phyloP scores from a whole-genome alignment of 352 stramenopile species.

The Pythium rhizo-oryzae region DNA sequence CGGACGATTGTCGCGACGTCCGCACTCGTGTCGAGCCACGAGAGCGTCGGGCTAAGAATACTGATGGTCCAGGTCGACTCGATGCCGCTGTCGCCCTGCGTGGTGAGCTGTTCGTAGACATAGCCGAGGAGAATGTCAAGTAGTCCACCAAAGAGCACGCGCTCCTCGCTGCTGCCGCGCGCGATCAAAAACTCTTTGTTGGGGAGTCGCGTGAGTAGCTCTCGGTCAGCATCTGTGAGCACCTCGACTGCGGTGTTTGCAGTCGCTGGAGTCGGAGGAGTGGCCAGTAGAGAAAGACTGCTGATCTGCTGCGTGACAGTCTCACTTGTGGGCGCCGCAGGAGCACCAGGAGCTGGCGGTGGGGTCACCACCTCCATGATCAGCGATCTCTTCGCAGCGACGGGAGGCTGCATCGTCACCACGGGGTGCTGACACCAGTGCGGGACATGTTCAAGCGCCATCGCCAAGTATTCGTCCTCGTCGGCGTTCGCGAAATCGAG shows the following conservation, averaged over 20 bases:
- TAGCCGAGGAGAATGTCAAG: slow-evolving; percentile 96
- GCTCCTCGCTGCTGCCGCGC: slow-evolving; percentile 56
- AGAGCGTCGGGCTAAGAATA: slow-evolving; percentile 93
- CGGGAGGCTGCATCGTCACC: slow-evolving; percentile 2
- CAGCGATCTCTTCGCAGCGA: slow-evolving; percentile 23
- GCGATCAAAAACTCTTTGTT: slow-evolving; percentile 83
- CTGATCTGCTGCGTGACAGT: slow-evolving; percentile 9
- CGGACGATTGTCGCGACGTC: slow-evolving; percentile 70
- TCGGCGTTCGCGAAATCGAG: slow-evolving; percentile 90
- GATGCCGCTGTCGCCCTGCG: slow-evolving; percentile 93
- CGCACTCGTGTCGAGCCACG: slow-evolving; percentile 91
- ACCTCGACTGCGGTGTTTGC: not conserved
- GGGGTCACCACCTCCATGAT: slow-evolving; percentile 41
- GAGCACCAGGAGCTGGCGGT: not conserved
- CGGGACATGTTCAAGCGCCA: slow-evolving; percentile 88
- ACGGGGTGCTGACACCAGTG: slow-evolving; percentile 84
- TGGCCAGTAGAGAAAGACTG: slow-evolving; percentile 1
- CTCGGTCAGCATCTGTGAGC: slow-evolving; percentile 67
- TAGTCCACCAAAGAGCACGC: slow-evolving; percentile 79
- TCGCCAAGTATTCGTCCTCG: slow-evolving; percentile 94
- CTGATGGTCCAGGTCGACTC: slow-evolving; percentile 98
- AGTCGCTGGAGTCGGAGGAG: not conserved
- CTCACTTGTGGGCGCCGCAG: not conserved
- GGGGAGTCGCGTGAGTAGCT: slow-evolving; percentile 72
- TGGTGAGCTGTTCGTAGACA: slow-evolving; percentile 96